Conservation (phyloP, 345 rosid species). For the Gossypium rotundifolium region DNA sequence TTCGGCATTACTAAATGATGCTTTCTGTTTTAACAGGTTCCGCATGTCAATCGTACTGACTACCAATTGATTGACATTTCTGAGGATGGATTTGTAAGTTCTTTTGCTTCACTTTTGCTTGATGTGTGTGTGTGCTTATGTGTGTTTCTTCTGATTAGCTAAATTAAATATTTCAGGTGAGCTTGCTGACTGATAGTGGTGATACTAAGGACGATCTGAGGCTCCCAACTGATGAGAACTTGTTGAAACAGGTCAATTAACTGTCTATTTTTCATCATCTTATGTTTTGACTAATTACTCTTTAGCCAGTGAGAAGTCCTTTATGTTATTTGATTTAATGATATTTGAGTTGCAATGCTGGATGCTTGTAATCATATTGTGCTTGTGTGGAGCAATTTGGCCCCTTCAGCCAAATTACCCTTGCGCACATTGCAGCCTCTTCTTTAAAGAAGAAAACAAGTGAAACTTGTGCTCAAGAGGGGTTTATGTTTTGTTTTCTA, state of each 20-base stretch:
- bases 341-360: not conserved
- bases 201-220: slow-evolving; percentile 36
- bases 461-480: not conserved
- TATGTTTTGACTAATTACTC: not conserved
- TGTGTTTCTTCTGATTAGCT: not conserved
- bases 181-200: slow-evolving; percentile 38
- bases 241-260: slow-evolving; percentile 24
- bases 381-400: not conserved
- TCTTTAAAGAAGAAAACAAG: too few species aligned
- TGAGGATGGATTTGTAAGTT: slow-evolving; percentile 47
- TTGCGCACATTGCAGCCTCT: too few species aligned
- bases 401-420: too few species aligned
- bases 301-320: not conserved
- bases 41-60: slow-evolving; percentile 52
- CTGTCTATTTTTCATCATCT: not conserved
- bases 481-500: not conserved
- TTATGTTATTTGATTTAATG: not conserved
- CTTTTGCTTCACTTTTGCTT: not conserved
- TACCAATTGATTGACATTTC: slow-evolving; percentile 62
- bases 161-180: slow-evolving; percentile 15
- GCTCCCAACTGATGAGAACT: slow-evolving; percentile 39
- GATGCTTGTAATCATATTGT: not conserved
- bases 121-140: not conserved
- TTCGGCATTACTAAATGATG: not conserved
- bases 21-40: slow-evolving; percentile 28